Evolutionary conservation across 1,284 basidiomycete species (phyloP).

Genomic region (Cutaneotrichosporon daszewskae): DNA sequence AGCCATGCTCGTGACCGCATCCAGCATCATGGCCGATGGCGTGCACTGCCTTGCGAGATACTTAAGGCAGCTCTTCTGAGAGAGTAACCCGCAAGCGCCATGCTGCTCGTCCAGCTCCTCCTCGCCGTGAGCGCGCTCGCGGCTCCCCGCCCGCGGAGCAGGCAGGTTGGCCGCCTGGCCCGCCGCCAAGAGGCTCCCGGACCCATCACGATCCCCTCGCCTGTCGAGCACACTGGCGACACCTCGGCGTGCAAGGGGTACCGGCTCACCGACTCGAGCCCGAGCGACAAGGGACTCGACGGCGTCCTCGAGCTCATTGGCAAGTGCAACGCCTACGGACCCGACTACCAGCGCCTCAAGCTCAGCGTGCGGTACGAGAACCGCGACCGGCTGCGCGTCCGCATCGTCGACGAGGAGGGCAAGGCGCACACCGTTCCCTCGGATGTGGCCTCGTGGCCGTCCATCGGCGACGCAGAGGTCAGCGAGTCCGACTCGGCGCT

Average conservation of each 20-base stretch:
- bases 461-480: constrained; percentile 50
- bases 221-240: constrained; percentile 24
- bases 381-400: constrained; percentile 56
- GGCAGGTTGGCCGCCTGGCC: no score
- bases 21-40: no score
- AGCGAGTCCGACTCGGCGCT: constrained; percentile 33
- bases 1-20: no score
- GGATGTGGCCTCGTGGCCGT: constrained; percentile 58
- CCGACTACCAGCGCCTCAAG: constrained; percentile 59
- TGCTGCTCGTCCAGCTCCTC: no score
- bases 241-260: constrained; percentile 25
- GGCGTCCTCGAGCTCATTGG: constrained; percentile 20
- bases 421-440: constrained; percentile 63
- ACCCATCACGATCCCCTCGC: constrained; percentile 23
- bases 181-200: constrained; percentile 2
- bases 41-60: no score
- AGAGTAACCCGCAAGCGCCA: no score
- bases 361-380: constrained; percentile 46
- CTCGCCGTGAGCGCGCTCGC: no score
- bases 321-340: constrained; percentile 67
- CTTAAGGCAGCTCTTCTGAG: no score
- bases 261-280: constrained; percentile 13
- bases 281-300: constrained; percentile 16
- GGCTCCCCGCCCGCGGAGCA: no score
- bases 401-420: constrained; percentile 58